Evolutionary conservation across 306 rosid species (phyloP).

Genomic region (Malus domestica): DNA sequence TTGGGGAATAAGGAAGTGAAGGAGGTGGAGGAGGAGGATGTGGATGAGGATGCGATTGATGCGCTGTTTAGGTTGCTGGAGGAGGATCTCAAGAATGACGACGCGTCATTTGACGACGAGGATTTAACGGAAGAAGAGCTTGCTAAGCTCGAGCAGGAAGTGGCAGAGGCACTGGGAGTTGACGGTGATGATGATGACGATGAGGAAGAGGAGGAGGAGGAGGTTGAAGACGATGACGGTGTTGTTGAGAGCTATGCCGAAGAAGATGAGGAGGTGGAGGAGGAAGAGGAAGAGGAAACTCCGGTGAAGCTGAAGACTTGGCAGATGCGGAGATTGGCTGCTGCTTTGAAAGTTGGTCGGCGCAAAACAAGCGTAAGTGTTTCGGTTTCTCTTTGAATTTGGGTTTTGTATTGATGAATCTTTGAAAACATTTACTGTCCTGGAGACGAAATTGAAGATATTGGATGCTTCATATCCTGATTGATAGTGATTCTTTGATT

Average conservation of each 20-base stretch:
- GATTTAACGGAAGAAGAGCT: conserved; percentile 62
- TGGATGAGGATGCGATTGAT: conserved; percentile 69
- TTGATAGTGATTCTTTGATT: neutral
- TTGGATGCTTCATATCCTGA: neutral
- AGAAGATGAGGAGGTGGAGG: conserved; percentile 4
- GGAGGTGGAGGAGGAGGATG: conserved; percentile 18
- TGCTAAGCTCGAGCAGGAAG: conserved; percentile 51
- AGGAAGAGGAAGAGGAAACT: conserved; percentile 27
- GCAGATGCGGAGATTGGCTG: conserved; percentile 76
- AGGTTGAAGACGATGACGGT: conserved; percentile 9
- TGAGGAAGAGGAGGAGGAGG: conserved; percentile 4
- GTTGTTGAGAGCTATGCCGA: neutral
- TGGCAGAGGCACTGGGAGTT: conserved; percentile 43
- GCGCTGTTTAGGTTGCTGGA: conserved; percentile 67
- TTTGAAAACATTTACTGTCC: neutral
- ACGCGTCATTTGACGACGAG: conserved; percentile 29
- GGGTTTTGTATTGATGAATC: neutral
- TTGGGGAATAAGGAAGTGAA: conserved; percentile 21
- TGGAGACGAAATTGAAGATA: neutral
- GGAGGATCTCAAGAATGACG: conserved; percentile 77
- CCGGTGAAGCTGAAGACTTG: conserved; percentile 57
- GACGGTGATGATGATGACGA: conserved; percentile 22
- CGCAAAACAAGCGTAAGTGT: conserved; percentile 71
- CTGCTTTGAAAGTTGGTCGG: conserved; percentile 70
- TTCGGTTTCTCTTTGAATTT: neutral